phyloP scores from a whole-genome alignment of 2,329 filamentous ascomycete genomes.

The Phialophora verrucosa region DNA sequence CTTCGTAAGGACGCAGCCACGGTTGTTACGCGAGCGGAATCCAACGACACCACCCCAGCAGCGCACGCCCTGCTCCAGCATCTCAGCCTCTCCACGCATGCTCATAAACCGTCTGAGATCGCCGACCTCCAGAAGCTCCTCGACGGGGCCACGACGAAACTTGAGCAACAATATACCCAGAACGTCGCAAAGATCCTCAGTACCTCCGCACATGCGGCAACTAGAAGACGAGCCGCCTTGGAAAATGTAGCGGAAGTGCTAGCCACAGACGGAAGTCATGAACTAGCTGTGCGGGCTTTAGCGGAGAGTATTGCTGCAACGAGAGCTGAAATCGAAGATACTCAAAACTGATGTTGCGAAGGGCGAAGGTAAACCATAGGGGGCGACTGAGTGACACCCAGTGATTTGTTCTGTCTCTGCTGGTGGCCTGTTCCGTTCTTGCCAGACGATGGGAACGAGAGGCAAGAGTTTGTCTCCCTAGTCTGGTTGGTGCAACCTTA shows the following conservation, averaged over 20 bases:
- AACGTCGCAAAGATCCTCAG: conserved; percentile 14
- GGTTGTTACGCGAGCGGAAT: neutral
- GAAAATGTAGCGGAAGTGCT: conserved; percentile 5
- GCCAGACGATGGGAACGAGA: neutral
- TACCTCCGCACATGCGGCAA: conserved; percentile 11
- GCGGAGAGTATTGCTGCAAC: conserved; percentile 19
- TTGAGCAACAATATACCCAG: conserved; percentile 11
- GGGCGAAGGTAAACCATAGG: neutral
- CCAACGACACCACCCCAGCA: conserved; percentile 10
- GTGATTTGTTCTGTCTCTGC: neutral
- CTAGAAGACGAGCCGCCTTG: conserved; percentile 6
- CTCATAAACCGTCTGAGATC: neutral
- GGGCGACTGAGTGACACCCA: neutral
- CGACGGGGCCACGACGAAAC: neutral
- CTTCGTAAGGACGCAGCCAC: neutral
- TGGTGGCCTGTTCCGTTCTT: neutral
- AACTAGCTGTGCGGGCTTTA: conserved; percentile 10
- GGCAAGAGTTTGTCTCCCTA: neutral
- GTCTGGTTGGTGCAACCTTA: no score
- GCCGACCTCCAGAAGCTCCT: neutral
- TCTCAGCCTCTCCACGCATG: conserved; percentile 13
- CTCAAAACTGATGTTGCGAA: neutral
- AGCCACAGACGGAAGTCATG: neutral
- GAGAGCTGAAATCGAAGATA: conserved; percentile 18
- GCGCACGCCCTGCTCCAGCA: conserved; percentile 20